Evolutionary conservation across 2,329 filamentous ascomycete genomes (phyloP), one percentile per base, ranked within the genome.

Genomic region (Boeremia lycopersici): DNA sequence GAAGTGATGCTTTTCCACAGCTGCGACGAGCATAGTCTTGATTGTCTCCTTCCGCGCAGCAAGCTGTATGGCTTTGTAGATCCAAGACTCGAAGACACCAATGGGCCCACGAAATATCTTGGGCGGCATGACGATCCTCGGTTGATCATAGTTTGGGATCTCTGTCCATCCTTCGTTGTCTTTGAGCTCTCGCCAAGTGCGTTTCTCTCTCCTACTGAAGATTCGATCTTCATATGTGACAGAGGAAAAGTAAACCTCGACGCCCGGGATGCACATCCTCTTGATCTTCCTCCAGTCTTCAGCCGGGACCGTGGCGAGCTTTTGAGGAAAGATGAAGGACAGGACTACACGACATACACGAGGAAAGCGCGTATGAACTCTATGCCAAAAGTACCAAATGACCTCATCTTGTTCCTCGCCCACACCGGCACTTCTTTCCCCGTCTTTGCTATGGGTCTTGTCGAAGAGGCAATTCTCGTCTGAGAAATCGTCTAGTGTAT

Each of bases 401-500:
- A 33, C 13, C 23, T 47, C 13, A 17, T 47, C 43, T 47, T 28
- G 28, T 36, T 36, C 43, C 2, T 36, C 19, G 25, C 30, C 43
- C 25, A 34, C 15, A 31, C 56, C 23, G 53, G 56, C 26, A 60
- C 46, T 28, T 60, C 50, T 3, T 19, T 42, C 13, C 38, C 46
- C 31, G 53, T 50, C 31, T n/a, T 12, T 26, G 49, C 45, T 28
- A 45, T 53, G 10, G 26, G 29, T 23, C 28, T 29, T n/a, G 49
- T 54, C 25, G 39, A 49, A 11, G 11, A 12, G 42, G 42, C 42
- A 60, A 54, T 19, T 51, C 45, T 40, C 34, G 46, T 33, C 50
- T 54, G 29, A 60, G 38, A 60, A 48, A 36, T 60, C 42, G 11
- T 31, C 40, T 36, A 48, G 55, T 31, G 53, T 28, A 44, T 38